Base-by-base conservation (phyloP, 2,329 filamentous ascomycete species). In the Venturiaceae sp. region DNA sequence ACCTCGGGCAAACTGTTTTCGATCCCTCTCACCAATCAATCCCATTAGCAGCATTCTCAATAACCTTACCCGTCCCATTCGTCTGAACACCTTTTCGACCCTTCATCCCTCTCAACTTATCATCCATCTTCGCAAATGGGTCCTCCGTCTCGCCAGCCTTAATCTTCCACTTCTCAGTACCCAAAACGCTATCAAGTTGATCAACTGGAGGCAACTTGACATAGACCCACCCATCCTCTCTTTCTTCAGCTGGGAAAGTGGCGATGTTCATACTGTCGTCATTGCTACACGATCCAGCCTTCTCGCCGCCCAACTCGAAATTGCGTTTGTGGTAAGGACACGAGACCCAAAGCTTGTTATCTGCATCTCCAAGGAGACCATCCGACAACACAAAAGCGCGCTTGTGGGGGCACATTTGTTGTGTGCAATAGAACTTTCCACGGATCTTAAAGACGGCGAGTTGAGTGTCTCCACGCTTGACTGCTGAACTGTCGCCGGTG, bases 351-450 rank as follows among this genome's bases (percentile, higher is more conserved):
- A 91, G 84, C 60, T 84, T 85, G 62, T 82, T 76, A 55, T 71
- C 78, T 50, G 77, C 80, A 63, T 89, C 85, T 39, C 91, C 91
- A 50, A 96, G 80, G 6, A 96, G 75, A 1, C 90, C 90, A 68
- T 96, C 91, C 0, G 86, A 87, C 23, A 96, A 82, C n/a, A 92
- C 86, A 67, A 95, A 95, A 0, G 90, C 86, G 9, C 90, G 85
- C 73, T 92, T 94, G 75, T 95, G 90, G 9, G 91, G 91, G 70
- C 91, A 96, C 91, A 96, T 96, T 69, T 96, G 90, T 74, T 96
- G 91, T 14, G 87, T 87, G 59, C 88, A 87, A 71, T 92, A 92
- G 77, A 85, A 95, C 57, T 81, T 82, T 19, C 90, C 90, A 58
- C 83, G 82, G 62, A 95, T 81, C 65, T 90, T 88, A 83, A 92